Conservation (phyloP, 306 rosid species). For the Erythrophleum fordii region DNA sequence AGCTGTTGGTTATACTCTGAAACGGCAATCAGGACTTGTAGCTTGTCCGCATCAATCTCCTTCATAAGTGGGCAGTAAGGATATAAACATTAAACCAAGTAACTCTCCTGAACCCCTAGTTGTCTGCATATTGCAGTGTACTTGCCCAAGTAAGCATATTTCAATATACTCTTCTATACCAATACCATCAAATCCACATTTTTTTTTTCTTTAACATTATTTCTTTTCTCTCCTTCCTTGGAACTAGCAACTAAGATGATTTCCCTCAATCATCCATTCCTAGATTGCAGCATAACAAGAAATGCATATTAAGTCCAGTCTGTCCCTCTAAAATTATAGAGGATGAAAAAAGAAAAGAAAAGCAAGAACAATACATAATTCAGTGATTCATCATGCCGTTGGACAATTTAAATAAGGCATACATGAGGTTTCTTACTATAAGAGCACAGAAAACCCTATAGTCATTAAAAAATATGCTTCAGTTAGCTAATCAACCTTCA, state of each 20-base stretch:
- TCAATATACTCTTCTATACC: not conserved
- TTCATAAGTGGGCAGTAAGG: not conserved
- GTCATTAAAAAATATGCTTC: not conserved
- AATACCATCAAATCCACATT: not conserved
- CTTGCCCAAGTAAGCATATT: not conserved
- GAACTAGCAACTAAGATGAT: not conserved
- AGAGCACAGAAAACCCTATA: not conserved
- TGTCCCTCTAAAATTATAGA: not conserved
- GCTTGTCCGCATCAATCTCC: not conserved
- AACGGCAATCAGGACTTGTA: not conserved
- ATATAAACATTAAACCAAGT: not conserved
- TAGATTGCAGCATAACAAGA: not conserved
- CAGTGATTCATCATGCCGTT: not conserved
- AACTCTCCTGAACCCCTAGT: not conserved
- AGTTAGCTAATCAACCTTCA: not conserved
- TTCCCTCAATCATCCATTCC: constrained; percentile 17
- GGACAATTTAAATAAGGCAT: not conserved
- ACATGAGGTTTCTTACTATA: not conserved
- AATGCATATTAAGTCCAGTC: not conserved
- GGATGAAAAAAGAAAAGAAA: not conserved
- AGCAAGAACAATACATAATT: not conserved
- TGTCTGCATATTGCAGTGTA: not conserved
- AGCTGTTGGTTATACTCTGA: not conserved
- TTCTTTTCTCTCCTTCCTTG: not conserved
- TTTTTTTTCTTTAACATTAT: not conserved